A percentile compares a stretch with the other conserved stretches of the same genome.
phyloP scores from a whole-genome alignment of 225 moss, liverwort and hornwort genomes.

The Polytrichum formosum region DNA sequence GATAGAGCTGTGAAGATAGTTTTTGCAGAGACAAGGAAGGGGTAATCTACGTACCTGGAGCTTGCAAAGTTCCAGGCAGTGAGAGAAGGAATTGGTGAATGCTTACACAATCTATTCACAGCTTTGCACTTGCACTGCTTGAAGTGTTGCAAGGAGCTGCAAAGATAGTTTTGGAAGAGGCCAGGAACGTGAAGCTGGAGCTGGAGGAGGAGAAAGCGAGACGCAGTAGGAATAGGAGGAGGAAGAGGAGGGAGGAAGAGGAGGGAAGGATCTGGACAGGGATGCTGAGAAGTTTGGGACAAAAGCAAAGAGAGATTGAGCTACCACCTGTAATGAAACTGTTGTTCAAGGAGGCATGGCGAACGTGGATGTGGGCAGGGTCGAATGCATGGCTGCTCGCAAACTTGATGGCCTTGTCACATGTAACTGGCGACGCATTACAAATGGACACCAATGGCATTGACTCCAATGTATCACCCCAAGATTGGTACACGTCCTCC shows the following conservation, averaged over 20 bases:
- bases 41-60: too few relatives aligned
- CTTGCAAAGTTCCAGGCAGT: too few relatives aligned
- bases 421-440: slow-evolving; percentile 26
- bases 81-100: too few relatives aligned
- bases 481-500: not conserved
- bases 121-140: too few relatives aligned
- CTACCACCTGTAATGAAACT: slow-evolving; percentile 38
- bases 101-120: too few relatives aligned
- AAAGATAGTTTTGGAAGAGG: too few relatives aligned
- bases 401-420: slow-evolving; percentile 43
- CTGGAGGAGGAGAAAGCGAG: too few relatives aligned
- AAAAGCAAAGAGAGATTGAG: slow-evolving; percentile 8
- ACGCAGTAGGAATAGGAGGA: too few relatives aligned
- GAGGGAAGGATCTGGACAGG: not conserved
- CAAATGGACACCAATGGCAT: not conserved
- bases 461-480: slow-evolving; percentile 4
- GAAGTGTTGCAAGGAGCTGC: too few relatives aligned
- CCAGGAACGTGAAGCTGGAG: too few relatives aligned
- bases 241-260: not conserved
- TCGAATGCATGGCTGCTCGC: slow-evolving; percentile 43
- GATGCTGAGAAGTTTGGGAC: slow-evolving; percentile 25
- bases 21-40: too few relatives aligned
- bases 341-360: slow-evolving; percentile 32
- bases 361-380: slow-evolving; percentile 49
- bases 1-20: too few relatives aligned